Conservation (phyloP, 2,329 filamentous ascomycete genomes). For the Colletotrichum higginsianum region DNA sequence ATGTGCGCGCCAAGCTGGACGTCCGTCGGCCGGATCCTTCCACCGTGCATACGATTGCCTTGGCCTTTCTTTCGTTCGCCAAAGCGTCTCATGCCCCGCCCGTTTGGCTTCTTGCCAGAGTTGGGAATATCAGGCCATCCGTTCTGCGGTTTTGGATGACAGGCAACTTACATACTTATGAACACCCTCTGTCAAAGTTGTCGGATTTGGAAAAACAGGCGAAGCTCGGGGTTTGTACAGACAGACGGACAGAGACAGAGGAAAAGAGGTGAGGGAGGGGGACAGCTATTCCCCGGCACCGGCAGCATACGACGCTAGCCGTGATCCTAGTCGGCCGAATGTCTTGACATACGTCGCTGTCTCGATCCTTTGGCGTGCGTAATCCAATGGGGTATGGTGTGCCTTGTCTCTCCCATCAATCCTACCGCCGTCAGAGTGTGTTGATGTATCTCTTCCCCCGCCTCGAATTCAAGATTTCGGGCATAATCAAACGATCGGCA, state of each 20-base stretch:
- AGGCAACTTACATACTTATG: background rate
- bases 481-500: constrained; percentile 4
- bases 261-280: background rate
- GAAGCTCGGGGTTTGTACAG: too few relatives aligned
- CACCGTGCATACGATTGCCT: constrained; percentile 4
- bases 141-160: background rate
- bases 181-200: background rate
- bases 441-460: background rate
- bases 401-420: background rate
- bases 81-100: background rate
- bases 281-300: constrained; percentile 5
- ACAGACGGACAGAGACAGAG: background rate
- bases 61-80: background rate
- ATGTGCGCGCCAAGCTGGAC: background rate
- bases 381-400: background rate
- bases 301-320: constrained; percentile 9
- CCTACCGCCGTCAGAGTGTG: background rate
- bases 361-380: constrained; percentile 17
- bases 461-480: constrained; percentile 2
- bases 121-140: background rate
- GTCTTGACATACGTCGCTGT: constrained; percentile 41
- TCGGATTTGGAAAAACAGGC: too few relatives aligned
- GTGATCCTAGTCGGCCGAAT: constrained; percentile 9
- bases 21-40: constrained; percentile 26
- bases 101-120: background rate